Evolutionary conservation across 2,329 filamentous ascomycete species (phyloP).

Genomic region (Sarocladiaceae sp.): DNA sequence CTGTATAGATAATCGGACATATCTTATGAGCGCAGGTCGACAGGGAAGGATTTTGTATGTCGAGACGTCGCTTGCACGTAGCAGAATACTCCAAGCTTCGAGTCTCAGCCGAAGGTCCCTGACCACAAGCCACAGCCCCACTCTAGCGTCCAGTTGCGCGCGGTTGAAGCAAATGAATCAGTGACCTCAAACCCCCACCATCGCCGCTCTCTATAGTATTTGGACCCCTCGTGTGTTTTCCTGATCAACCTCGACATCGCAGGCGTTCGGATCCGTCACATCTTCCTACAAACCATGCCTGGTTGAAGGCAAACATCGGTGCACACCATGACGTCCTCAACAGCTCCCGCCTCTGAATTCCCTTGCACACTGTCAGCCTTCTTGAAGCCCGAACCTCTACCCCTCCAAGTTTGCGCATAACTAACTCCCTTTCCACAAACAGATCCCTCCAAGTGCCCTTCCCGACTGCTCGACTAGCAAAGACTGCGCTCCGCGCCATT

Average conservation of each 20-base stretch:
- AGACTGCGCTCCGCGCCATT: constrained; percentile 69
- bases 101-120: background rate
- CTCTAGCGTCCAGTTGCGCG: too few relatives aligned
- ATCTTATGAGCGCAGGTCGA: too few relatives aligned
- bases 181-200: constrained; percentile 1
- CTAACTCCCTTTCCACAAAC: constrained; percentile 17
- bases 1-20: background rate
- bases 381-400: constrained; percentile 16
- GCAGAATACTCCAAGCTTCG: background rate
- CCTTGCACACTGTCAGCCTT: constrained; percentile 58
- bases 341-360: constrained; percentile 42
- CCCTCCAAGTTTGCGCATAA: constrained; percentile 11
- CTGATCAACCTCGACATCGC: background rate
- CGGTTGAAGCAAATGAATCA: background rate
- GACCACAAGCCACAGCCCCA: background rate
- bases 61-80: background rate
- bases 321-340: constrained; percentile 3
- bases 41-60: too few relatives aligned
- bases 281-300: background rate
- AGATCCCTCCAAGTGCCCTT: constrained; percentile 78
- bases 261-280: too few relatives aligned
- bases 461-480: constrained; percentile 73
- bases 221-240: background rate
- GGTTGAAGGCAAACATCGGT: background rate
- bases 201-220: background rate